Evolutionary conservation across 495 filamentous ascomycete genomes (phyloP), one percentile per base, ranked within the genome.

Genomic region (Choiromyces venosus): DNA sequence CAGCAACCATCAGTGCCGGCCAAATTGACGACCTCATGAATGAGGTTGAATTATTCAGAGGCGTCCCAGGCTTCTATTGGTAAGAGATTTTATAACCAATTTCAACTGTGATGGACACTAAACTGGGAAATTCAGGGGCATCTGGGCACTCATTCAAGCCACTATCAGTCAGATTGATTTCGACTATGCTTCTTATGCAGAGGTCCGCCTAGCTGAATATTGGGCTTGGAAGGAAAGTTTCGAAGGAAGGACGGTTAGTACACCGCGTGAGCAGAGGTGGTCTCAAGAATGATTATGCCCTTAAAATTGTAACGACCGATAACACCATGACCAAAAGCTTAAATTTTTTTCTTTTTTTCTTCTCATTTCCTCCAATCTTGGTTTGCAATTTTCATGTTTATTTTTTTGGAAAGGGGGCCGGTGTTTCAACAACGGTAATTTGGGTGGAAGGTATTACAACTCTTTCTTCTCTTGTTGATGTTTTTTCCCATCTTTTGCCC

Each of bases 121-220:
- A 46, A 66, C 36, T 4, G 12, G 16, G 19, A 35, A 33, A 40
- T 87, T 86, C 79, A 92, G 91, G 93, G 96, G 95, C 35, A 91
- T 97, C 67, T 98, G 96, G 96, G 92, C 93, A 12, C 86, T 98
- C 67, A 97, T 99, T 79, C 96, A 99, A 84, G 92, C 93, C 2
- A 92, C 89, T 25, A 98, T 99, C 75, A 94, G 91, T 6, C 89
- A 94, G 72, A 98, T 99, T 76, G 93, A 98, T 82, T 99, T 99
- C 79, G 93, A 99, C 83, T 99, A 98, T 78, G 92, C 92, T 44
- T 86, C 87, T 36, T 99, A 98, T 83, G 96, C 94, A 35, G 92
- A 97, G 81, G 81, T 90, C 6, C 86, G 96, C 71, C 84, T 99
- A 12, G 91, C 91, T 52, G 95, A 99, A 84, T 99, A 97, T 83